These are phyloP conservation scores for Pythium apleroticum DNA, from an alignment of 352 stramenopile species.

Conservation along the genomic window DNA sequence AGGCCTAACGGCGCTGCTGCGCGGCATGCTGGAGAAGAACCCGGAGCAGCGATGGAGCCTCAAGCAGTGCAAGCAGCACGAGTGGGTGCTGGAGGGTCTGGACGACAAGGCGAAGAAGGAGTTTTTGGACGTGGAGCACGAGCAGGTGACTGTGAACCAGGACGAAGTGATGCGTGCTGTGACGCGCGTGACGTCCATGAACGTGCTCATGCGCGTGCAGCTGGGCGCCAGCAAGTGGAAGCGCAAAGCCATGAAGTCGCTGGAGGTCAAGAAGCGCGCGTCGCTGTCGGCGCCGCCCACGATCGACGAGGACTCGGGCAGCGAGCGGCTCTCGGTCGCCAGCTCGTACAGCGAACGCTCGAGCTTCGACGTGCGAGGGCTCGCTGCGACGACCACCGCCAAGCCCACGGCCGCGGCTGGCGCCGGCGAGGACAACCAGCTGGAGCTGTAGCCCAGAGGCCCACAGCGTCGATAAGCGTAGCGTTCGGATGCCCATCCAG, in stretches of 20 bases:
- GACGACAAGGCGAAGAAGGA: conserved; percentile 32
- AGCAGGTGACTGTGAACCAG: conserved; percentile 53
- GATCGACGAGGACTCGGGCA: conserved; percentile 16
- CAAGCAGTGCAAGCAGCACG: conserved; percentile 63
- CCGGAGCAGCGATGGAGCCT: conserved; percentile 70
- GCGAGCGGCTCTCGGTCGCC: conserved; percentile 10
- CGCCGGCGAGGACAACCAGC: conserved; percentile 17
- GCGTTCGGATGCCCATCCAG: neutral
- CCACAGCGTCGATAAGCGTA: neutral
- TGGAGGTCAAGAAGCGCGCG: conserved; percentile 34
- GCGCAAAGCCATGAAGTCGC: conserved; percentile 60
- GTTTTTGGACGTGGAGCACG: conserved; percentile 53
- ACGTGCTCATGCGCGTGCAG: conserved; percentile 76
- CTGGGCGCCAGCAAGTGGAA: conserved; percentile 79
- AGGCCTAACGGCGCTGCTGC: conserved; percentile 45
- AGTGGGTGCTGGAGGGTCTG: conserved; percentile 64
- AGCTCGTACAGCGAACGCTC: conserved; percentile 11
- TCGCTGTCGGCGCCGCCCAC: conserved; percentile 14
- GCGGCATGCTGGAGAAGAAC: conserved; percentile 73
- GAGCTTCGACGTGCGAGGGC: conserved; percentile 13
- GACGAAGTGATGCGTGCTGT: conserved; percentile 70
- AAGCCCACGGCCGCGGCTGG: neutral
- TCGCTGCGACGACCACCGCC: neutral
- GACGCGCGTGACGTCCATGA: conserved; percentile 73
- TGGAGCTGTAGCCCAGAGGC: conserved; percentile 24